Evolutionary conservation across 1,139 yeast genomes (phyloP).

Genomic region (Blastobotrys ciferrii): DNA sequence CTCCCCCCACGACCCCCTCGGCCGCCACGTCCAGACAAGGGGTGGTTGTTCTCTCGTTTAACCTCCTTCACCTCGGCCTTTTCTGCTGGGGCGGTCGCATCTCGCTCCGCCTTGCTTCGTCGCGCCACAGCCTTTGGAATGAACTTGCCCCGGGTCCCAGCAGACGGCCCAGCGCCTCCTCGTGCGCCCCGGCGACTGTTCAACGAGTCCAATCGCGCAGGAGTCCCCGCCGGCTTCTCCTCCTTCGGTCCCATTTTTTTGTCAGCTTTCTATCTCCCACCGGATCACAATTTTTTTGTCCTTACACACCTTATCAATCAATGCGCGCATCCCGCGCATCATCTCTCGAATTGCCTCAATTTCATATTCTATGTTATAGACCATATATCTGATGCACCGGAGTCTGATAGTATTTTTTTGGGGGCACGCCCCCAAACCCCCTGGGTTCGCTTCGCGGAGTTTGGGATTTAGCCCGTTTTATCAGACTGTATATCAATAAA

Average conservation of each 20-base stretch:
- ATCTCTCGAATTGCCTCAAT: no score
- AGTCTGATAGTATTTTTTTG: no score
- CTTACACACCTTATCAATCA: background rate
- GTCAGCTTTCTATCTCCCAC: no score
- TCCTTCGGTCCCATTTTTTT: conserved; percentile 12
- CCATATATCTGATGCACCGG: no score
- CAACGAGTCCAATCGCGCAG: conserved; percentile 15
- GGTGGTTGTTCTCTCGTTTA: conserved; percentile 8
- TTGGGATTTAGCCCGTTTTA: no score
- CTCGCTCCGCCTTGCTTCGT: conserved; percentile 79
- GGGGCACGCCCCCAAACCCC: no score
- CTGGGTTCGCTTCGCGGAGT: no score
- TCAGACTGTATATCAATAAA: no score
- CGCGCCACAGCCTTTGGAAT: conserved; percentile 83
- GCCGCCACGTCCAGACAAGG: conserved; percentile 20
- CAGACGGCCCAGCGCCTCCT: conserved; percentile 4
- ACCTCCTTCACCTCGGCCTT: conserved; percentile 38
- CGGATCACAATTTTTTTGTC: background rate
- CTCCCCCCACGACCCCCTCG: conserved; percentile 24
- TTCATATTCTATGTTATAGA: no score
- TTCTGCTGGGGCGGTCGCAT: conserved; percentile 63
- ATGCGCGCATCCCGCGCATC: background rate
- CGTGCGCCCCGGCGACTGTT: conserved; percentile 10
- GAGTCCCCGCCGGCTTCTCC: background rate
- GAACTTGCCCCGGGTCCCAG: conserved; percentile 54